Percentiles rank a stretch among this genome's conserved stretches.
Conservation (phyloP, 352 stramenopile genomes). For the Pythium folliculosum region DNA sequence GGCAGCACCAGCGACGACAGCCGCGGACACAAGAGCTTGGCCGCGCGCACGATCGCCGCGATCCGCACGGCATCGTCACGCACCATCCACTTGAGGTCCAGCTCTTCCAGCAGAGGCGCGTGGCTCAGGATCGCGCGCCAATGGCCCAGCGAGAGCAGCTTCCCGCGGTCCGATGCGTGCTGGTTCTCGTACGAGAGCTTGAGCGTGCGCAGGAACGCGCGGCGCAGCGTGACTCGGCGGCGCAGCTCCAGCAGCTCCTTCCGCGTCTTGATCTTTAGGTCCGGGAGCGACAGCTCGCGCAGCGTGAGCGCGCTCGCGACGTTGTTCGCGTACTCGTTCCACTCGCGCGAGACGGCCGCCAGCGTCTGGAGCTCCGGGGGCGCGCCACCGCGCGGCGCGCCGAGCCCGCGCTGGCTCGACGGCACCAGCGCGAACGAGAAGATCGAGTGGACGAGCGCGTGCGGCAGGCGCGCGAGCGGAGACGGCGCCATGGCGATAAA, state of each 20-base stretch:
- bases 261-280: background rate
- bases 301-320: conserved; percentile 6
- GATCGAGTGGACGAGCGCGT: conserved; percentile 18
- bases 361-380: conserved; percentile 9
- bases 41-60: conserved; percentile 1
- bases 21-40: conserved; percentile 1
- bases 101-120: conserved; percentile 6
- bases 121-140: conserved; percentile 17
- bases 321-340: conserved; percentile 8
- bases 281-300: background rate
- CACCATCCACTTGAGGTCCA: conserved; percentile 2
- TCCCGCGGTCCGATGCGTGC: background rate
- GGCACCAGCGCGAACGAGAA: conserved; percentile 15
- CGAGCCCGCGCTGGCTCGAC: background rate
- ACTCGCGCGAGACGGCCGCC: conserved; percentile 11
- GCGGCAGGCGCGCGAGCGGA: conserved; percentile 9
- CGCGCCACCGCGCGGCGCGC: background rate
- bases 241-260: conserved; percentile 10
- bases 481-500: background rate
- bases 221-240: conserved; percentile 2
- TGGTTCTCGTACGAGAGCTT: conserved; percentile 6
- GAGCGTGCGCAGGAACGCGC: conserved; percentile 17
- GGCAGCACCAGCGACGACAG: conserved; percentile 15
- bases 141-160: background rate
- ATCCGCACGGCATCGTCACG: background rate